Conservation (phyloP, 805 yeast genomes). For the Ogataea siamensis region DNA sequence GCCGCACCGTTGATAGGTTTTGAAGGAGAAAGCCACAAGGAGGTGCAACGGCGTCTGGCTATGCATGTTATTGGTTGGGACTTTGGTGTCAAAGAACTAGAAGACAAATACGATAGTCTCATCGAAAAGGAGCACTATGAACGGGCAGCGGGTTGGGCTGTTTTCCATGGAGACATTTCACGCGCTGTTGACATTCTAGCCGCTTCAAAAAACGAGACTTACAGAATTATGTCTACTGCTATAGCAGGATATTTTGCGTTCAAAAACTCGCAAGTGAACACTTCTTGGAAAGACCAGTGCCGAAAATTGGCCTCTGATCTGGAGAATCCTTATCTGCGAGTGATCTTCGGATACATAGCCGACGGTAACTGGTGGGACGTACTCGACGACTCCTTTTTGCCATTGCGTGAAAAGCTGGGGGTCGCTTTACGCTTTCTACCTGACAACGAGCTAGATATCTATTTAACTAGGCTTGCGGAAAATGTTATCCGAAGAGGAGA, state of each 20-base stretch:
- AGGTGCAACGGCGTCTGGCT: conserved; percentile 72
- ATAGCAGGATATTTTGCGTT: conserved; percentile 85
- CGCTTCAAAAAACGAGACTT: conserved; percentile 65
- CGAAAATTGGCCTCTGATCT: conserved; percentile 83
- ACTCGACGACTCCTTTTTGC: conserved; percentile 82
- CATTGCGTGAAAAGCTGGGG: conserved; percentile 84
- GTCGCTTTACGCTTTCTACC: conserved; percentile 84
- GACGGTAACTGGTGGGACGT: conserved; percentile 98
- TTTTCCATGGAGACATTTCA: conserved; percentile 84
- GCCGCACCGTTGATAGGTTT: conserved; percentile 42
- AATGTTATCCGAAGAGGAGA: conserved; percentile 77
- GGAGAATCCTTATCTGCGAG: conserved; percentile 85
- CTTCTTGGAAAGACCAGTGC: conserved; percentile 92
- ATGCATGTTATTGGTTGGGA: conserved; percentile 90
- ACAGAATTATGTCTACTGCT: conserved; percentile 85
- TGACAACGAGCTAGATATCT: conserved; percentile 72
- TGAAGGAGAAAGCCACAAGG: conserved; percentile 45
- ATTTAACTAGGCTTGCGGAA: conserved; percentile 66
- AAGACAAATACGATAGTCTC: conserved; percentile 58
- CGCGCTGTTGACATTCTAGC: conserved; percentile 79
- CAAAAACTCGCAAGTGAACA: conserved; percentile 54
- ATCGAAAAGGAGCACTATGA: conserved; percentile 62
- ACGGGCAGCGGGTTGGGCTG: conserved; percentile 98
- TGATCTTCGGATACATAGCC: conserved; percentile 89
- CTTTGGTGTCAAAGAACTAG: conserved; percentile 70